phyloP scores from a whole-genome alignment of 1,284 basidiomycete genomes.

The Papiliotrema laurentii region DNA sequence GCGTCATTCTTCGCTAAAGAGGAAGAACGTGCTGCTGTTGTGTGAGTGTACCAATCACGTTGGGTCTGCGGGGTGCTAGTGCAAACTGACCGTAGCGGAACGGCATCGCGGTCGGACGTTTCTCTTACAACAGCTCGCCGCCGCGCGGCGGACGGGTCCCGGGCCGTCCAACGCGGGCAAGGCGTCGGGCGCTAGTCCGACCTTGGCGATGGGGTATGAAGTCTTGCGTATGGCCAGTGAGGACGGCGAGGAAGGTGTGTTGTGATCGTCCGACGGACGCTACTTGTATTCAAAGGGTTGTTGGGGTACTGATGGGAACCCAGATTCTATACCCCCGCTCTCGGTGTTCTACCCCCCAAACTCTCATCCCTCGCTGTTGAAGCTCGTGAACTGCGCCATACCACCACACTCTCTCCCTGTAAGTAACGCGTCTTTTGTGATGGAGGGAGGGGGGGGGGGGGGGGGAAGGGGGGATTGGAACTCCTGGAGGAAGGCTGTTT shows the following conservation, averaged over 20 bases:
- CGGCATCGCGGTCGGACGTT: slow-evolving; percentile 21
- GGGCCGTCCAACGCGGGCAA: neutral
- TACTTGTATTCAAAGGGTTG: neutral
- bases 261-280: no score
- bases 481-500: neutral
- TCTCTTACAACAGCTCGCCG: slow-evolving; percentile 12
- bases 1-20: slow-evolving; percentile 54
- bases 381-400: slow-evolving; percentile 77
- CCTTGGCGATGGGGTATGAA: slow-evolving; percentile 82
- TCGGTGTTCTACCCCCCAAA: slow-evolving; percentile 87
- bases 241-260: slow-evolving; percentile 80
- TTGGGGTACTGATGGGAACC: slow-evolving; percentile 2
- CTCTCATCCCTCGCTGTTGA: slow-evolving; percentile 64
- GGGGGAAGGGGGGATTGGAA: no score
- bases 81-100: slow-evolving; percentile 53
- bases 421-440: slow-evolving; percentile 5
- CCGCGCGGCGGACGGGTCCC: neutral
- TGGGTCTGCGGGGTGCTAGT: neutral
- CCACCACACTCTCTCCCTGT: slow-evolving; percentile 54
- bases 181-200: slow-evolving; percentile 38
- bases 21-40: slow-evolving; percentile 77
- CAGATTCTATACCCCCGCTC: slow-evolving; percentile 77
- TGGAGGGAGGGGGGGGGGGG: no score
- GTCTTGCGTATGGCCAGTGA: slow-evolving; percentile 79
- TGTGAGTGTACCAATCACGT: slow-evolving; percentile 56